Conservation (phyloP, 345 rosid genomes). For the Firmiana major region DNA sequence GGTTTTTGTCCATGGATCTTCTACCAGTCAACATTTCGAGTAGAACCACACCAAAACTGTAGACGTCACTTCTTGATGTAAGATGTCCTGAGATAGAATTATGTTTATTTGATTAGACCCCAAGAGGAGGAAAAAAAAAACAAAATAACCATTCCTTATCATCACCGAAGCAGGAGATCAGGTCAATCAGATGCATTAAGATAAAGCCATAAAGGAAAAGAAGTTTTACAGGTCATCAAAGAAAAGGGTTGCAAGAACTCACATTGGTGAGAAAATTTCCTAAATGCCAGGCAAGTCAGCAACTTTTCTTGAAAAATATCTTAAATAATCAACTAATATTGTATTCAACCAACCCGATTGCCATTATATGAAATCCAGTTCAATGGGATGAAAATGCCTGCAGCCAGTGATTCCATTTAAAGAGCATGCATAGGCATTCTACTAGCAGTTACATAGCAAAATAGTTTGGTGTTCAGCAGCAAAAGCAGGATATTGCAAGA, state of each 20-base stretch:
- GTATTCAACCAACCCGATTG: background rate
- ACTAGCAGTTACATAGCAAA: conserved; percentile 1
- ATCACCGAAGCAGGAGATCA: background rate
- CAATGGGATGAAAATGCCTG: background rate
- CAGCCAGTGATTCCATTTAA: background rate
- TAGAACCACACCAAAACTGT: conserved; percentile 81
- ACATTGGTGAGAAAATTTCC: background rate
- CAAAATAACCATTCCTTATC: background rate
- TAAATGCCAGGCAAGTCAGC: background rate
- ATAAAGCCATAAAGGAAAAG: background rate
- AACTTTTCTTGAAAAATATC: background rate
- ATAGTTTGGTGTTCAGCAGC: background rate
- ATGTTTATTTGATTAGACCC: background rate
- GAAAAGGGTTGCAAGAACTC: background rate
- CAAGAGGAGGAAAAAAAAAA: background rate
- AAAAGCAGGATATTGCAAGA: background rate
- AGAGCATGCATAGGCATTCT: background rate
- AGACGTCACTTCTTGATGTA: conserved; percentile 79
- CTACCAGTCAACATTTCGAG: conserved; percentile 79
- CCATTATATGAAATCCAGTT: background rate
- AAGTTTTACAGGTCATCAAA: background rate
- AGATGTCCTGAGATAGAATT: conserved; percentile 56
- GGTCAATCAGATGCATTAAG: background rate
- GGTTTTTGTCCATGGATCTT: conserved; percentile 75
- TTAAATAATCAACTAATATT: background rate